Evolutionary conservation across 2,329 filamentous ascomycete species (phyloP), one percentile per base, ranked within the genome.

Genomic region (Lasiodiplodia sp.): DNA sequence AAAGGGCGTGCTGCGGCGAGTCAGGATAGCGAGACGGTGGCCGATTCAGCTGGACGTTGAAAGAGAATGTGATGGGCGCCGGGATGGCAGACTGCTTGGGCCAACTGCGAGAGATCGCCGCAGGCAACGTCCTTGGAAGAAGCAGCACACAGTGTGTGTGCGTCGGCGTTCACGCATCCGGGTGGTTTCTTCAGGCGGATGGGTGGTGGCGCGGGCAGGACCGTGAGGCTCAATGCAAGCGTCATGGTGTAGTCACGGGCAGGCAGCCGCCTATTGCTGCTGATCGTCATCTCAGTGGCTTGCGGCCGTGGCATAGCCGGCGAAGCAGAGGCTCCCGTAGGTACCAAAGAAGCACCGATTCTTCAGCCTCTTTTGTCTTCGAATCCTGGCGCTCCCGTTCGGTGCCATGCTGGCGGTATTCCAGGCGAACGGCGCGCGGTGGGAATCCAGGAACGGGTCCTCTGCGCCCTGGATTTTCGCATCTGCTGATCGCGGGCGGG

Each of bases 211-310:
- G 31, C 28, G 18, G 28, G 28, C 25, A 28, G 47, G 37, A 14
- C 60, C 47, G 60, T 52, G 60, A 37, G 60, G 58, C 10, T n/a
- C n/a, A 31, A 38, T n/a, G 31, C 4, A 40, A 38, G 47, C 28
- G 60, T 64, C 47, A 64, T 52, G n/a, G 60, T 25, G 28, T 12
- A 23, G 10, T 40, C 56, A 40, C 11, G 31, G 31, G 40, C 18
- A 47, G n/a, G 3, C 44, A 47, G 4, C 18, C 6, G 25, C 4
- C 25, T 51, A 51, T 63, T 63, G 44, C 44, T 64, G 60, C 44
- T 52, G 60, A 64, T 64, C 60, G 28, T 52, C 25, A 64, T 64
- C 60, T 64, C 44, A 51, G 60, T 34, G 47, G 28, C 47, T 23
- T 64, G 60, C 12, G n/a, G 44, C 47, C 44, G 60, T 52, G 60